phyloP scores from a whole-genome alignment of 2,329 filamentous ascomycete species.

The Triangularia setosa region DNA sequence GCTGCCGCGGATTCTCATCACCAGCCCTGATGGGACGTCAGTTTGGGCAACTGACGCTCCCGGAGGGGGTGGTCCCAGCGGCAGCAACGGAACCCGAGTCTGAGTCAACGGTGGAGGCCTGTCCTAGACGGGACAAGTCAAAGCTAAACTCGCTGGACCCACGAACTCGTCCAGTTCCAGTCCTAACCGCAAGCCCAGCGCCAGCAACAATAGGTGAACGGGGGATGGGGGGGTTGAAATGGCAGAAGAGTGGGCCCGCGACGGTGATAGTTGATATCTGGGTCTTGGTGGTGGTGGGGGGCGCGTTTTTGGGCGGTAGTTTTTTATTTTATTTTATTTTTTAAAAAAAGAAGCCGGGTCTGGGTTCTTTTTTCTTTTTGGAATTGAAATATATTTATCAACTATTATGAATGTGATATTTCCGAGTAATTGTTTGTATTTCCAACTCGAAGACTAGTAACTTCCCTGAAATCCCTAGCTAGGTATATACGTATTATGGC shows the following conservation, averaged over 20 bases:
- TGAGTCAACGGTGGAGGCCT: background rate
- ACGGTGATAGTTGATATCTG: background rate
- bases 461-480: too few relatives aligned
- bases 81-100: background rate
- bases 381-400: background rate
- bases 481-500: too few relatives aligned
- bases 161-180: background rate
- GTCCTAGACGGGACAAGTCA: background rate
- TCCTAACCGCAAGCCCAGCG: background rate
- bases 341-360: background rate
- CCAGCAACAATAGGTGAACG: background rate
- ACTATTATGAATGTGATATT: background rate
- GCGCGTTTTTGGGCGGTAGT: background rate
- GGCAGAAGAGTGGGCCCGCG: background rate
- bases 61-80: background rate
- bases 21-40: background rate
- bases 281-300: background rate
- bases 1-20: background rate
- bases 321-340: background rate
- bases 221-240: background rate
- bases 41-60: background rate
- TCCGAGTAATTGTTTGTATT: too few relatives aligned
- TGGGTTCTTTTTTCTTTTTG: background rate
- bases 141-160: background rate
- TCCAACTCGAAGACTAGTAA: too few relatives aligned